Evolutionary conservation across 2,329 filamentous ascomycete genomes (phyloP), one percentile per base, ranked within the genome.

Genomic region (Phialocephala sp.): DNA sequence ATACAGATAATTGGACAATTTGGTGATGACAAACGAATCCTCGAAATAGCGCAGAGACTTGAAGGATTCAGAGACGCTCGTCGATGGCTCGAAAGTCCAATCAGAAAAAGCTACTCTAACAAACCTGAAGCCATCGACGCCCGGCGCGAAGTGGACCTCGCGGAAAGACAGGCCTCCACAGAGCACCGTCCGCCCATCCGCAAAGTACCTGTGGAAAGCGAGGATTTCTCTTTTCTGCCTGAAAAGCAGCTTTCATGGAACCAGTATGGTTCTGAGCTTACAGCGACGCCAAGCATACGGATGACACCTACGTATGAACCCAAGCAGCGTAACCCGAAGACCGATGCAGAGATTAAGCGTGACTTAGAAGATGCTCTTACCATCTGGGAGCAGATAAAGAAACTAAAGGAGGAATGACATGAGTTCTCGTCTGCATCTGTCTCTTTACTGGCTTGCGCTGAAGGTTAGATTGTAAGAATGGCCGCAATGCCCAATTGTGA

Each of bases 1-100:
- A 81, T 95, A 74, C 92, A 95, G 75, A 76, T 94, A 12, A 89
- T 94, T 69, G 91, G 89, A n/a, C 92, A 95, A 76, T 94, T 89
- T 75, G 92, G 91, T 77, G 88, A 93, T 73, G 92, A 95, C 76
- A 80, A 82, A 22, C 78, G 86, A 45, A 79, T 94, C 27, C 80
- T 94, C 4, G 76, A 79, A 1, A 80, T 88, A 64, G 90, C 89
- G 6, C 80, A 81, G 61, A 74, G 59, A 15, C 39, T 72, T 8
- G 50, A 54, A 54, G 50, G 22, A 9, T 20, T 50, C n/a, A 50
- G 45, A 50, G 45, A 50, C 45, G n/a, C n/a, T 20, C n/a, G n/a
- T 8, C 2, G 2, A 2, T 8, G 2, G 45, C 20, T 50, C 45
- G 11, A 9, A 24, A 5, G 11, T 41, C 37, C 37, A n/a, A 6